Evolutionary conservation across 441 rosid genomes (phyloP).

Genomic region (Aleurites moluccanus): DNA sequence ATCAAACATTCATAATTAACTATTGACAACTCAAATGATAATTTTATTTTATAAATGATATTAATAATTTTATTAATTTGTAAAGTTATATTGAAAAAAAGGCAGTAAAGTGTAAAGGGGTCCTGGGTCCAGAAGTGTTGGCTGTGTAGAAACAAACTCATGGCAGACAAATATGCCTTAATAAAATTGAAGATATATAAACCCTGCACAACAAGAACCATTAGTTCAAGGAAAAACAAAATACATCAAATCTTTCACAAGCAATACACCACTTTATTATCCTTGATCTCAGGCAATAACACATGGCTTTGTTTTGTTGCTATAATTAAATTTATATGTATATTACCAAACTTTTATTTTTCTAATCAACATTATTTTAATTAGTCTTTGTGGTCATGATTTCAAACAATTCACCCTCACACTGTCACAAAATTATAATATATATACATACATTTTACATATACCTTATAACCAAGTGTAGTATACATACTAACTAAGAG

Average conservation of each 20-base stretch:
- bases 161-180: constrained; percentile 33
- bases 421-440: not conserved
- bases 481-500: not conserved
- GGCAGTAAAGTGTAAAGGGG: constrained; percentile 11
- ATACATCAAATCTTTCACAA: constrained; percentile 27
- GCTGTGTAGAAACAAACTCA: constrained; percentile 20
- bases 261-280: constrained; percentile 19
- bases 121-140: constrained; percentile 28
- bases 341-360: constrained; percentile 18
- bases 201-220: not conserved
- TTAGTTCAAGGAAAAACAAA: constrained; percentile 14
- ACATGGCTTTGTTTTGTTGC: constrained; percentile 55
- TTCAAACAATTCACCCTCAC: constrained; percentile 20
- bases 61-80: no score
- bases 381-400: constrained; percentile 26
- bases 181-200: not conserved
- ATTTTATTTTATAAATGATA: no score
- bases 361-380: constrained; percentile 30
- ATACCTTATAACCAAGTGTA: not conserved
- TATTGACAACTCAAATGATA: no score
- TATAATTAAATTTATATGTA: constrained; percentile 10
- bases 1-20: no score
- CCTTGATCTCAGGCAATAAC: constrained; percentile 38
- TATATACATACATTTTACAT: not conserved
- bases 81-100: not conserved